Percentiles rank a stretch among this genome's conserved stretches.
Conservation (phyloP, 495 filamentous ascomycete genomes). For the Daldinia decipiens region DNA sequence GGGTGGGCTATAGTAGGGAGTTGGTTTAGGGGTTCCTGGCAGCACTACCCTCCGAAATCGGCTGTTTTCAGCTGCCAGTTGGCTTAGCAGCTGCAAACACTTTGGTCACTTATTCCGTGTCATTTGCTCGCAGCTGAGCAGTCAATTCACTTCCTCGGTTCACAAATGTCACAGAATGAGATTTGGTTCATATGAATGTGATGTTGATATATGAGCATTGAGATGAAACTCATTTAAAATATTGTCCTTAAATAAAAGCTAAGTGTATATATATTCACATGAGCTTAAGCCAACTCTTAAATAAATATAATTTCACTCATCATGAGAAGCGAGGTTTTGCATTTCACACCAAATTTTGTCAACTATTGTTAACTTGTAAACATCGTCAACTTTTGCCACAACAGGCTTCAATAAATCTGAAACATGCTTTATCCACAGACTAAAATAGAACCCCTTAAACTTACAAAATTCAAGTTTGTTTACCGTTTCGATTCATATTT, state of each 20-base stretch:
- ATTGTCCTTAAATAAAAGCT: neutral
- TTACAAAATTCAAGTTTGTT: neutral
- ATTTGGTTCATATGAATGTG: neutral
- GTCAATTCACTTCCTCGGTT: neutral
- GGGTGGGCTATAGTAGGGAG: neutral
- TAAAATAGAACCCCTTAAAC: neutral
- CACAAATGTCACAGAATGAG: neutral
- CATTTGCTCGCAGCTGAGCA: neutral
- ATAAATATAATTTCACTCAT: constrained; percentile 1
- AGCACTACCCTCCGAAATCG: constrained; percentile 25
- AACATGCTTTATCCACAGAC: neutral
- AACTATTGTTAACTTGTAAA: neutral
- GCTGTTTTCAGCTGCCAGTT: constrained; percentile 31
- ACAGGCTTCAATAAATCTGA: neutral
- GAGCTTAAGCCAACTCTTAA: neutral
- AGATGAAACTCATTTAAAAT: neutral
- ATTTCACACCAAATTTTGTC: neutral
- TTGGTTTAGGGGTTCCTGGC: neutral
- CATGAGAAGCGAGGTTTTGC: neutral
- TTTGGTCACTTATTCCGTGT: neutral
- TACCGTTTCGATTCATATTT: neutral
- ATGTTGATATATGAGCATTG: neutral
- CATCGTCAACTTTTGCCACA: neutral
- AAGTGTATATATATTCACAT: neutral
- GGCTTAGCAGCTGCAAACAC: neutral